Conservation (phyloP, 257 asterid genomes). For the Solanum dulcamara region DNA sequence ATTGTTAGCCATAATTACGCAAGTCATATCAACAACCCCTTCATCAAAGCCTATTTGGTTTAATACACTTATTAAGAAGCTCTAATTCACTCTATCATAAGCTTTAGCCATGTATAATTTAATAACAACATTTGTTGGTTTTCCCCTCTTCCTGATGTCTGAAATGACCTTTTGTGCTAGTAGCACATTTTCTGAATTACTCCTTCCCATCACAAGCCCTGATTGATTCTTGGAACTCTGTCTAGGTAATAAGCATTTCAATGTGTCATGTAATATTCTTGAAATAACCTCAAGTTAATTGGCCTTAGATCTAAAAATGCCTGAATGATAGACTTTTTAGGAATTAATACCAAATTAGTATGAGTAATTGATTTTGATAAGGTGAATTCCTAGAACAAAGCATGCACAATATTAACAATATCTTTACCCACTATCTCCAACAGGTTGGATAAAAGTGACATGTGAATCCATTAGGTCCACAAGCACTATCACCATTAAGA, state of each 20-base stretch:
- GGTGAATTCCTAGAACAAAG: too few species aligned
- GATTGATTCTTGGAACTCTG: background rate
- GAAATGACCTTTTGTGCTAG: background rate
- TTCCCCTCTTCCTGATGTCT: background rate
- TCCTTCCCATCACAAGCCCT: background rate
- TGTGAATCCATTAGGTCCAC: too few species aligned
- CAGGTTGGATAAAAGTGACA: too few species aligned
- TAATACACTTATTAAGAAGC: background rate
- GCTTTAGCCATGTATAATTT: background rate
- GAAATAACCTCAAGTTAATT: too few species aligned
- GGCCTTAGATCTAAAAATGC: too few species aligned
- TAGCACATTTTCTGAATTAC: background rate
- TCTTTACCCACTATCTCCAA: too few species aligned
- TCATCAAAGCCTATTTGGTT: background rate
- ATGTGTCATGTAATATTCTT: too few species aligned
- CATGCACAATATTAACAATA: too few species aligned
- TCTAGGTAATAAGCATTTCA: background rate
- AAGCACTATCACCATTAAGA: too few species aligned
- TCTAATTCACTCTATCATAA: background rate
- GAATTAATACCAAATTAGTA: too few species aligned
- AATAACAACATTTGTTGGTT: background rate
- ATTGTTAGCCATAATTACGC: background rate
- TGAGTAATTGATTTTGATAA: too few species aligned
- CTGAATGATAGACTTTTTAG: too few species aligned
- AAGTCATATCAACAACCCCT: background rate